Evolutionary conservation across 164 flowering plant species (phyloP), one percentile per base, ranked within the genome.

Genomic region (Pachysandra terminalis): DNA sequence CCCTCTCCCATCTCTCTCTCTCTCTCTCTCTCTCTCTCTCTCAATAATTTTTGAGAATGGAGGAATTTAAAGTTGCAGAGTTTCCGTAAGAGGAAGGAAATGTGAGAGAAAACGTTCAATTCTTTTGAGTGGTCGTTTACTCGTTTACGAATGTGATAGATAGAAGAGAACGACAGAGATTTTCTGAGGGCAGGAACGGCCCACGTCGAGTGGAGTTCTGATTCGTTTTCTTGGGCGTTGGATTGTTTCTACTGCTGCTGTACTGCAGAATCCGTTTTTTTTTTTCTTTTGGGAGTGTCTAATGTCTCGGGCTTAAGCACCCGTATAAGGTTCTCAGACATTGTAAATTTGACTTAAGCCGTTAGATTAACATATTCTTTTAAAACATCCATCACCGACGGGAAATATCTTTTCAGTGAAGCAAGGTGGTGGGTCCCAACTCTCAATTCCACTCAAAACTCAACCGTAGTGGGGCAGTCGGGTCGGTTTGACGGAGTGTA

Each of bases 1-100:
- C 75, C 72, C 69, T 77, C 84, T 5, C 75, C 86, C 81, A 56
- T 73, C 69, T 35, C 68, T 27, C 27, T 60, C 52, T 24, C 45
- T 24, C 45, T 24, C 13, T 60, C 65, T 23, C 22, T 26, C n/a
- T 9, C n/a, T n/a, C n/a, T n/a, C 37, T 24, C n/a, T n/a, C n/a
- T n/a, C n/a, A n/a, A n/a, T 15, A 12, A 25, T 59, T 65, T 10
- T 19, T 21, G n/a, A 52, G 37, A 14, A 26, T 9, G 51, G 51
- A 26, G n/a, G 37, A 21, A 28, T 17, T 28, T 51, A 60, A 22
- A 49, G 64, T 23, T 32, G 12, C 35, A 56, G 64, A 27, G 16
- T 9, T 3, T 32, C n/a, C 27, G 15, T 55, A 40, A 27, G 27
- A 16, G 25, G 24, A 40, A 24, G 9, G 26, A 4, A 9, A 14